phyloP scores from a whole-genome alignment of 176 grass and related monocot genomes.

The Triticum dicoccoides region DNA sequence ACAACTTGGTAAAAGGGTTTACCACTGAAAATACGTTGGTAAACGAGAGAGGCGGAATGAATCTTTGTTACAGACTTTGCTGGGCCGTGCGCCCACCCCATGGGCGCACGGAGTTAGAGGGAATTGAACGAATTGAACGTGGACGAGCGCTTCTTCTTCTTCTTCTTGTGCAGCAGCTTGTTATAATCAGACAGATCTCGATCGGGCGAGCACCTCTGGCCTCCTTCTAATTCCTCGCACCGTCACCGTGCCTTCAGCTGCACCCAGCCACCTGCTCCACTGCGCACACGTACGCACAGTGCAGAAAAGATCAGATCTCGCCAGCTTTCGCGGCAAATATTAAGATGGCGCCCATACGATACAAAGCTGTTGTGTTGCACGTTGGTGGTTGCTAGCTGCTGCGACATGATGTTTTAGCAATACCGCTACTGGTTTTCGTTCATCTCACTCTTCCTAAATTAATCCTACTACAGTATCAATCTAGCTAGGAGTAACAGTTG shows the following conservation, averaged over 20 bases:
- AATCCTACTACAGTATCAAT: background rate
- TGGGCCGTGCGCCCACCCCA: constrained; percentile 40
- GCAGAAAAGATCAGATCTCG: constrained; percentile 22
- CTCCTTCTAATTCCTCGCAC: constrained; percentile 32
- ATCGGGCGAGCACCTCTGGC: constrained; percentile 22
- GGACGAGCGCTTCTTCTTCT: constrained; percentile 43
- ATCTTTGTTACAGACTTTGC: constrained; percentile 73
- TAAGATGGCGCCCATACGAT: background rate
- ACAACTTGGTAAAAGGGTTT: constrained; percentile 64
- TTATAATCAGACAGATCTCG: constrained; percentile 31
- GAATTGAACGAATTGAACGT: constrained; percentile 63
- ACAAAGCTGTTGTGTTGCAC: background rate
- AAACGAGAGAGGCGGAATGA: constrained; percentile 65
- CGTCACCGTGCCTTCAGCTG: constrained; percentile 56
- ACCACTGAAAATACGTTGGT: constrained; percentile 82
- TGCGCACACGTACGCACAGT: constrained; percentile 42
- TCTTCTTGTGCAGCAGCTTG: constrained; percentile 32
- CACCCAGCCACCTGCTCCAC: constrained; percentile 74
- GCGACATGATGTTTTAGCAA: background rate
- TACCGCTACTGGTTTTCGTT: background rate
- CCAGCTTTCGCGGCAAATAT: constrained; percentile 7
- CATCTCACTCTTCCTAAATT: background rate
- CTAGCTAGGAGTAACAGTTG: no score
- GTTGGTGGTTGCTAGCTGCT: background rate
- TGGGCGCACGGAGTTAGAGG: constrained; percentile 55